These are phyloP conservation scores for Mycena latifolia DNA, from an alignment of 768 basidiomycete genomes.

Conservation along the genomic window DNA sequence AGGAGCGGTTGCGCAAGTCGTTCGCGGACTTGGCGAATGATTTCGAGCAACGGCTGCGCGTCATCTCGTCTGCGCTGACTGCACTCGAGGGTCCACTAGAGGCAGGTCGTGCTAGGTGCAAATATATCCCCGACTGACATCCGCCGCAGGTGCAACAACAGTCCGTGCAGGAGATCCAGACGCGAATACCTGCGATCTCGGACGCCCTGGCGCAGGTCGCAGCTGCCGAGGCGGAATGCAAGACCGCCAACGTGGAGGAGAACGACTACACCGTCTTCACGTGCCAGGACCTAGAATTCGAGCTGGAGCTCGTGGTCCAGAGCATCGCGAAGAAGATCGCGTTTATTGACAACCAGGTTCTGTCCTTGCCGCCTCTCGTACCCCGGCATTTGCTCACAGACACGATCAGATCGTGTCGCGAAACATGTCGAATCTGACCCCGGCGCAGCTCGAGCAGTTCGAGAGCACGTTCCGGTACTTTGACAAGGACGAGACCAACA, in stretches of 20 bases:
- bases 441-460: conserved; percentile 96
- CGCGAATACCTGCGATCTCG: conserved; percentile 74
- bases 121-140: not conserved
- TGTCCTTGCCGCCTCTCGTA: not conserved
- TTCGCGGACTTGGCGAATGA: conserved; percentile 85
- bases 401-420: conserved; percentile 87
- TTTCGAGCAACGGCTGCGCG: conserved; percentile 76
- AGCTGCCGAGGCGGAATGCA: conserved; percentile 80
- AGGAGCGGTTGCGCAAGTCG: conserved; percentile 80
- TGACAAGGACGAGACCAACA: conserved; percentile 93
- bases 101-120: conserved; percentile 54
- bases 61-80: conserved; percentile 78
- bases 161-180: conserved; percentile 72
- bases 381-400: conserved; percentile 2
- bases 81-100: conserved; percentile 83
- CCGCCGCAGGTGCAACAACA: conserved; percentile 76
- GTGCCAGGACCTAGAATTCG: conserved; percentile 90
- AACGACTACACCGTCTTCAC: conserved; percentile 96
- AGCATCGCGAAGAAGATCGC: conserved; percentile 91
- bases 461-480: conserved; percentile 99
- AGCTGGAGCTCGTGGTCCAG: conserved; percentile 85
- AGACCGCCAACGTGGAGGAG: conserved; percentile 93
- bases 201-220: conserved; percentile 68
- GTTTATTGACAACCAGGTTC: conserved; percentile 96
- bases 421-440: conserved; percentile 94